Conservation (phyloP, 2,329 filamentous ascomycete genomes). For the Aspergillus sojae region DNA sequence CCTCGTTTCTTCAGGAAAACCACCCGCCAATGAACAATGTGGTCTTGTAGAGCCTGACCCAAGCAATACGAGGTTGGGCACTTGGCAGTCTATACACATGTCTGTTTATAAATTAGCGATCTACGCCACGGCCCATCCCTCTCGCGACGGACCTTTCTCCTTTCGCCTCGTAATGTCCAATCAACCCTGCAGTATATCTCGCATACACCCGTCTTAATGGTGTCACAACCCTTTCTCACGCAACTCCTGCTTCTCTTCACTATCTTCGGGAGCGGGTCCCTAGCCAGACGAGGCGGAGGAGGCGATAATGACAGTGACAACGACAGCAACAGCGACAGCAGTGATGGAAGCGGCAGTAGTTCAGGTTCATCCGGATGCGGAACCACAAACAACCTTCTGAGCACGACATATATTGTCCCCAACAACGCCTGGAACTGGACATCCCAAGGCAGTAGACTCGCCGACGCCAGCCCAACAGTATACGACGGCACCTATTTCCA, state of each 20-base stretch:
- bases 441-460: neutral
- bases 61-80: neutral
- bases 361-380: neutral
- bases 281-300: neutral
- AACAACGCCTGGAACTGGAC: constrained; percentile 1
- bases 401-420: neutral
- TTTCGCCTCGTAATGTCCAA: no score
- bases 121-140: neutral
- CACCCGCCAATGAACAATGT: neutral
- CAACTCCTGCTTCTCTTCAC: neutral
- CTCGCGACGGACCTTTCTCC: neutral
- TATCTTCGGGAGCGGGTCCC: neutral
- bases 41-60: neutral
- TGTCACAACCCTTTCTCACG: neutral
- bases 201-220: neutral
- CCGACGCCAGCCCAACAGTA: neutral
- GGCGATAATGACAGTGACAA: neutral
- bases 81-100: neutral
- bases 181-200: neutral
- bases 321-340: neutral
- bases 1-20: neutral
- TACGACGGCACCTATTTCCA: constrained; percentile 8
- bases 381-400: neutral
- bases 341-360: no score
- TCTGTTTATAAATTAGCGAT: neutral